phyloP scores from a whole-genome alignment of 2,329 filamentous ascomycete species.

The Coniochaeta sp. region DNA sequence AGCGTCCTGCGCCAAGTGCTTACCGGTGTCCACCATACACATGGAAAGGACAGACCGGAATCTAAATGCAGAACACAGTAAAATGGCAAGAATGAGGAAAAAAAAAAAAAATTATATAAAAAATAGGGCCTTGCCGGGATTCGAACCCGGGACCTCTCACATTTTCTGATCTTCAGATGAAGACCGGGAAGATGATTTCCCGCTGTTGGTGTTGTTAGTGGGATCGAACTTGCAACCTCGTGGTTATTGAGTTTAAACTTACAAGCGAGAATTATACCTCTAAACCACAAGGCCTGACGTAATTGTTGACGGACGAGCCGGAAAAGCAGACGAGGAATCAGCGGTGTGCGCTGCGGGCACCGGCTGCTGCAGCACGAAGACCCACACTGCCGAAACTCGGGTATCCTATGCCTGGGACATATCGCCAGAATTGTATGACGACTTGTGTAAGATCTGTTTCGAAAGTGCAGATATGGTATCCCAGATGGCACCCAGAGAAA shows the following conservation, averaged over 20 bases:
- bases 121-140: background rate
- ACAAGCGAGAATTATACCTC: slow-evolving; percentile 1
- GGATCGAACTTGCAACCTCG: no score
- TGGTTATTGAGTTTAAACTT: no score
- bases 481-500: no score
- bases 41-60: background rate
- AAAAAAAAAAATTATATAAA: background rate
- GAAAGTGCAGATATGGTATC: no score
- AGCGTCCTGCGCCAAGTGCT: background rate
- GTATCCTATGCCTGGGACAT: no score
- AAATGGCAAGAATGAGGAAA: no score
- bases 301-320: background rate
- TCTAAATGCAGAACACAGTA: no score
- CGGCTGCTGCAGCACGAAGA: no score
- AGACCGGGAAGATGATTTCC: background rate
- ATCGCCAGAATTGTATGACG: no score
- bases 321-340: background rate
- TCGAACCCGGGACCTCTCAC: slow-evolving; percentile 1
- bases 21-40: background rate
- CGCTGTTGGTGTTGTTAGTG: background rate
- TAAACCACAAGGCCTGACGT: slow-evolving; percentile 1
- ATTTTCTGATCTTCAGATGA: background rate
- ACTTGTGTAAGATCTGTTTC: no score
- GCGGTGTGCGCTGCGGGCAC: no score
- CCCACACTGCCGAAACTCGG: no score